Evolutionary conservation across 306 rosid genomes (phyloP).

Genomic region (Hippophae tibetana): DNA sequence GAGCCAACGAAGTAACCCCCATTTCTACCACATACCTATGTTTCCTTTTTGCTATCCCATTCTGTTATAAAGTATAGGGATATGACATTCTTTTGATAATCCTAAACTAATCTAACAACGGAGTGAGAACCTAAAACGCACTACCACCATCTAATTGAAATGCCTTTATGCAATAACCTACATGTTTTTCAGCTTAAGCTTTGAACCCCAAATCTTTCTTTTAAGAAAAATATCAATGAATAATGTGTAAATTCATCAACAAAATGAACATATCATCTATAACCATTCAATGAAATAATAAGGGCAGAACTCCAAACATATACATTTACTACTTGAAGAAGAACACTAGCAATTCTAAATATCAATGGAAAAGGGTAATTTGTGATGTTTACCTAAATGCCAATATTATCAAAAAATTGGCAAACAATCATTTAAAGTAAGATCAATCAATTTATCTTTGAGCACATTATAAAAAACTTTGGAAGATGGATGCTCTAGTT

Average conservation of each 20-base stretch:
- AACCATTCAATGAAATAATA: neutral
- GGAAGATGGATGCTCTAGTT: too few relatives aligned
- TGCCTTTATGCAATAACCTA: neutral
- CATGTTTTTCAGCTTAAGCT: neutral
- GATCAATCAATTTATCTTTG: too few relatives aligned
- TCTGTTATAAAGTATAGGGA: neutral
- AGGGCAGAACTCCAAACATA: neutral
- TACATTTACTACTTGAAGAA: neutral
- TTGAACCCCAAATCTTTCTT: neutral
- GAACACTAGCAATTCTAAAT: neutral
- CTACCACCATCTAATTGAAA: neutral
- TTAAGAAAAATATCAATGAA: constrained; percentile 1
- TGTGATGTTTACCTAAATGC: too few relatives aligned
- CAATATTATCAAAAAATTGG: too few relatives aligned
- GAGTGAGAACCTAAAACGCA: too few relatives aligned
- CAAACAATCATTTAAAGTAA: too few relatives aligned
- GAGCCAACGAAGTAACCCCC: neutral
- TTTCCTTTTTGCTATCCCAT: neutral
- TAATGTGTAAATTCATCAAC: neutral
- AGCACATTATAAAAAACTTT: too few relatives aligned
- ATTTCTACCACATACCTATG: neutral
- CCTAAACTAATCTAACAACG: neutral
- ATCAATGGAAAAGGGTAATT: too few relatives aligned
- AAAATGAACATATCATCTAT: neutral
- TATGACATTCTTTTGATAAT: too few relatives aligned